Evolutionary conservation across 192 early-diverging fungal species (phyloP).

Genomic region (Coemansia sp.): DNA sequence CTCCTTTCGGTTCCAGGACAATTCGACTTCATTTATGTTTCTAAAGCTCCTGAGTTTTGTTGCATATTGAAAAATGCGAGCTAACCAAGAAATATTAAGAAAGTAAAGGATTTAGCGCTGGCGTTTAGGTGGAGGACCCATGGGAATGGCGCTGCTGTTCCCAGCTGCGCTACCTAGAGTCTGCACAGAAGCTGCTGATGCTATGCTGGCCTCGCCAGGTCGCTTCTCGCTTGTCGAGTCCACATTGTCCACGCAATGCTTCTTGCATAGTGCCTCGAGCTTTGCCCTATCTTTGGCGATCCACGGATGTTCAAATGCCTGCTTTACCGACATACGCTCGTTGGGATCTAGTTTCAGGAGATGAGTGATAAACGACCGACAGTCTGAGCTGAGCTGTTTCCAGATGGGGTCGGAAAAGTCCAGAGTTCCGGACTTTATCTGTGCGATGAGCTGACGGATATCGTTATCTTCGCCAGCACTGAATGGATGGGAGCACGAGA

Average conservation of each 20-base stretch:
- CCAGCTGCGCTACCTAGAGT: background rate
- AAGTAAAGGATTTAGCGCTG: constrained; percentile 9
- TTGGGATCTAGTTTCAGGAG: constrained; percentile 47
- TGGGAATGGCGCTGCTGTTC: constrained; percentile 7
- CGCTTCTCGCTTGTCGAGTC: too few relatives aligned
- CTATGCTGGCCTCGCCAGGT: too few relatives aligned
- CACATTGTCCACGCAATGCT: too few relatives aligned
- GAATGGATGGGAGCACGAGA: constrained; percentile 56
- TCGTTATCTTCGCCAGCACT: constrained; percentile 39
- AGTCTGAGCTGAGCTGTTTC: constrained; percentile 45
- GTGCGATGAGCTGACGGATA: constrained; percentile 39
- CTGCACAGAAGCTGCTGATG: too few relatives aligned
- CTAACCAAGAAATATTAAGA: too few relatives aligned
- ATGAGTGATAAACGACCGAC: constrained; percentile 43
- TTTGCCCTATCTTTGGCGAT: constrained; percentile 41
- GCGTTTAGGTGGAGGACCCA: constrained; percentile 47
- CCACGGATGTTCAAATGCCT: constrained; percentile 59
- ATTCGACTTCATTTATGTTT: background rate
- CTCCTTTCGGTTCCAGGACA: too few relatives aligned
- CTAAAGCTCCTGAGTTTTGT: background rate
- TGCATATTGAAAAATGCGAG: background rate
- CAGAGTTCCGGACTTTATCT: constrained; percentile 48
- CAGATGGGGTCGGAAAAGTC: constrained; percentile 52
- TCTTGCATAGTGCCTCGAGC: constrained; percentile 18
- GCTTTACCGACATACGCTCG: constrained; percentile 55